phyloP scores from a whole-genome alignment of 164 flowering plant species.

The Amborella trichopoda region DNA sequence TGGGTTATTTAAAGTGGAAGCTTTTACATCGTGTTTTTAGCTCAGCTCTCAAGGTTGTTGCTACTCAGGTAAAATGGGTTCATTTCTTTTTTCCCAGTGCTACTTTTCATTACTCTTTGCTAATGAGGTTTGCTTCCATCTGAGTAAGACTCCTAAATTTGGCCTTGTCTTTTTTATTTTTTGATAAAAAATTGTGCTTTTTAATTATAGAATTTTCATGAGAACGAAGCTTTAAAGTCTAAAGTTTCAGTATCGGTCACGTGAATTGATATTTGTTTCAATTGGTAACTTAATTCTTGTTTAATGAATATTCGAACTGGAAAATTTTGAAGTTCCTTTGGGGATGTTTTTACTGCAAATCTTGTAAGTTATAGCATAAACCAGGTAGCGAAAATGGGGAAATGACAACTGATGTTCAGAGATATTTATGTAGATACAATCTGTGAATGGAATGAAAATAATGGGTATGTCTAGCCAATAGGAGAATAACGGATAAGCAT shows the following conservation, averaged over 20 bases:
- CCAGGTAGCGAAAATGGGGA: no score
- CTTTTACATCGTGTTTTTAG: conserved; percentile 74
- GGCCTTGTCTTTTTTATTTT: background rate
- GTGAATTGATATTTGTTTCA: no score
- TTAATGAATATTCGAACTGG: no score
- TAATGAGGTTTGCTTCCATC: background rate
- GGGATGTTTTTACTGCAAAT: no score
- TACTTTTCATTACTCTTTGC: background rate
- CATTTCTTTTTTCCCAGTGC: background rate
- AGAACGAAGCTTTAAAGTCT: background rate
- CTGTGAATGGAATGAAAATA: no score
- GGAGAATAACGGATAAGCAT: no score
- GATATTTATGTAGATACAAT: no score
- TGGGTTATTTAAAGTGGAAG: conserved; percentile 84
- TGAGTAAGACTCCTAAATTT: background rate
- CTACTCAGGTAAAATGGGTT: conserved; percentile 62
- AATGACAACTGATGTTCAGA: no score
- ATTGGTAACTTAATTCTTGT: no score
- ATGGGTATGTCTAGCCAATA: no score
- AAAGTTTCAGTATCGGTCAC: background rate
- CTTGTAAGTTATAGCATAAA: no score
- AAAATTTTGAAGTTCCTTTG: no score
- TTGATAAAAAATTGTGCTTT: background rate
- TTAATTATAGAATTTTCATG: background rate
- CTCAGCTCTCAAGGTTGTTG: conserved; percentile 84